phyloP scores from a whole-genome alignment of 257 asterid species.

The Haberlea rhodopensis region DNA sequence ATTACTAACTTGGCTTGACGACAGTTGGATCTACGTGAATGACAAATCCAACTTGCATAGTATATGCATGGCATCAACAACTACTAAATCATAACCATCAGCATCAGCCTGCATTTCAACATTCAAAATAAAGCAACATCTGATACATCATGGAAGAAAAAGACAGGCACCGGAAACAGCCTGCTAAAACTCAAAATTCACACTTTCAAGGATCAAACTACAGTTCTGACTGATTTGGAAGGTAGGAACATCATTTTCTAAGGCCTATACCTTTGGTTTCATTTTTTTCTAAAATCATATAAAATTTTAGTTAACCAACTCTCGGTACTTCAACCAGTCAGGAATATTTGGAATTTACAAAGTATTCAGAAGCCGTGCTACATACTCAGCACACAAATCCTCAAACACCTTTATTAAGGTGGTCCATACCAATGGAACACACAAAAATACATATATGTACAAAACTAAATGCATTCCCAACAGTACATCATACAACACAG shows the following conservation, averaged over 20 bases:
- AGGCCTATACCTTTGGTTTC: constrained; percentile 4
- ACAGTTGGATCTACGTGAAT: constrained; percentile 96
- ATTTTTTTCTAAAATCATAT: background rate
- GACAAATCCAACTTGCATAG: constrained; percentile 98
- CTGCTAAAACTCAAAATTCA: background rate
- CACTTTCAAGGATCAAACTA: constrained; percentile 3
- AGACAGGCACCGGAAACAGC: constrained; percentile 2
- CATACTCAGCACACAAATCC: no score
- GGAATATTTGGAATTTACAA: background rate
- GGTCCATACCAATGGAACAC: no score
- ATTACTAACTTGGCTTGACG: constrained; percentile 91
- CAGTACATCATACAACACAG: no score
- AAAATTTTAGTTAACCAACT: background rate
- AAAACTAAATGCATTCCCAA: no score
- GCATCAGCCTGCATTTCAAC: constrained; percentile 84
- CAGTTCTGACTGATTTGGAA: constrained; percentile 1
- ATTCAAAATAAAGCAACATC: constrained; percentile 26
- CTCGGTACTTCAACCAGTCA: background rate
- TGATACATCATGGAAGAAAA: background rate
- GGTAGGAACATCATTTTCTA: background rate
- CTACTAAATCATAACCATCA: constrained; percentile 96
- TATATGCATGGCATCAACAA: constrained; percentile 99
- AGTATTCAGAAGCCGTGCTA: no score
- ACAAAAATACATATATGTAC: no score
- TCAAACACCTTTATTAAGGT: no score